Evolutionary conservation across 176 grass and related monocot species (phyloP).

Genomic region (Carex parvula): DNA sequence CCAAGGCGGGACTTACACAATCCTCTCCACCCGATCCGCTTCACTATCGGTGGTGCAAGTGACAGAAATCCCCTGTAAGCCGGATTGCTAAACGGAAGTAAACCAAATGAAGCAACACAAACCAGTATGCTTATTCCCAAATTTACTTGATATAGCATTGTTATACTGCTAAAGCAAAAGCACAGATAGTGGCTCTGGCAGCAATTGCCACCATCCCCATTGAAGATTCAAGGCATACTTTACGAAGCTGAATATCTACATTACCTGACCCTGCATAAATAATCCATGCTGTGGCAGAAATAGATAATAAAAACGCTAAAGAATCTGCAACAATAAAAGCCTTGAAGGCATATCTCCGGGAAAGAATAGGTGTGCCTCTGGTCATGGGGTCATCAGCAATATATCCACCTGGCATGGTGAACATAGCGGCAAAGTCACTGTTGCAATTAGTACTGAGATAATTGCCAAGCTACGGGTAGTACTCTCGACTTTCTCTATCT

Average conservation of each 20-base stretch:
- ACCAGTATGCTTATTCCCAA: neutral
- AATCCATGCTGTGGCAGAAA: too few relatives aligned
- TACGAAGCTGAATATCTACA: neutral
- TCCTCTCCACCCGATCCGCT: neutral
- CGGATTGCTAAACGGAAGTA: neutral
- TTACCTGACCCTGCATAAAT: too few relatives aligned
- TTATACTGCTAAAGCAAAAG: constrained; percentile 7
- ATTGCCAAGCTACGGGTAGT: neutral
- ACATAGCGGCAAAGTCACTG: constrained; percentile 30
- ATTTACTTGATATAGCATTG: neutral
- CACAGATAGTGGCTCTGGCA: neutral
- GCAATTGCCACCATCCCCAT: neutral
- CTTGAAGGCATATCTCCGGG: constrained; percentile 6
- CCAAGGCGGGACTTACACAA: neutral
- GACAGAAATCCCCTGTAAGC: neutral
- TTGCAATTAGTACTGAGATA: constrained; percentile 20
- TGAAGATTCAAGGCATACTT: too few relatives aligned
- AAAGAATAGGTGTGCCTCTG: constrained; percentile 1
- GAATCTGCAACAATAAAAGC: constrained; percentile 11
- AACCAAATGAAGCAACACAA: neutral
- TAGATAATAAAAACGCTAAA: neutral
- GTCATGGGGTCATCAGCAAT: neutral
- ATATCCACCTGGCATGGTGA: constrained; percentile 30
- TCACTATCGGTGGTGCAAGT: neutral
- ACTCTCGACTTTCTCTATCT: neutral